Base-by-base conservation (phyloP, 2,329 filamentous ascomycete genomes). In the Ophiocordyceps camponoti-saundersi region DNA sequence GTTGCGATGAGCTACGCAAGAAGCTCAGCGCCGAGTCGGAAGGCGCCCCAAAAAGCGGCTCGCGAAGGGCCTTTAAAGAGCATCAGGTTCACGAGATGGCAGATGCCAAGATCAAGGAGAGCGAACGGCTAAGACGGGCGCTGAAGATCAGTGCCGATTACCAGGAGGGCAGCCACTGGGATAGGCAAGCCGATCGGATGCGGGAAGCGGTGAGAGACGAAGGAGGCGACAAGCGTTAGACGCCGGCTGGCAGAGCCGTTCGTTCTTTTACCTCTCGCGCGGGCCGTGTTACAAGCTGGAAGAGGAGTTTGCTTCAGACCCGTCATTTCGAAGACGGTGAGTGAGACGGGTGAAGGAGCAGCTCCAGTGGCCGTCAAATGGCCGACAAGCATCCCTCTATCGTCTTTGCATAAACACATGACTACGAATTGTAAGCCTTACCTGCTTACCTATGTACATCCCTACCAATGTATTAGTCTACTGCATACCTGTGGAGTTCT, bases 1-100 rank as follows among this genome's bases (percentile, higher is more conserved):
- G 57, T 47, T 69, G 66, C 52, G 65, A 69, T 48, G 61, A 62
- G 45, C 57, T 69, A 23, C 61, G 66, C 32, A 53, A 66, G 51
- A 67, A 67, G 49, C 58, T 69, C 0, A 55, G 63, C 1, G 60
- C 59, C 12, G 64, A 68, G 48, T 60, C 65, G 50, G 61, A 65
- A 43, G 57, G 55, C 1, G 59, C 56, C 32, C 61, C 52, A 21
- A 54, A 51, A 22, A 60, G 56, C 47, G 65, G 60, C 22, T 63
- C 59, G n/a, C 61, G 65, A 48, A 66, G 61, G 47, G 73, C 77
- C 11, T 73, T 96, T 52, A 98, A 96, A 67, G 73, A 80, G 53
- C 88, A 96, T 65, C 87, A 96, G 65, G 88, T 96, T 20, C 92
- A 98, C 68, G 92, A 96, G 66, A 73, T 95, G 61, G 92, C 92